Conservation (phyloP, 1,284 basidiomycete genomes). For the Leccinum pallidistipes region DNA sequence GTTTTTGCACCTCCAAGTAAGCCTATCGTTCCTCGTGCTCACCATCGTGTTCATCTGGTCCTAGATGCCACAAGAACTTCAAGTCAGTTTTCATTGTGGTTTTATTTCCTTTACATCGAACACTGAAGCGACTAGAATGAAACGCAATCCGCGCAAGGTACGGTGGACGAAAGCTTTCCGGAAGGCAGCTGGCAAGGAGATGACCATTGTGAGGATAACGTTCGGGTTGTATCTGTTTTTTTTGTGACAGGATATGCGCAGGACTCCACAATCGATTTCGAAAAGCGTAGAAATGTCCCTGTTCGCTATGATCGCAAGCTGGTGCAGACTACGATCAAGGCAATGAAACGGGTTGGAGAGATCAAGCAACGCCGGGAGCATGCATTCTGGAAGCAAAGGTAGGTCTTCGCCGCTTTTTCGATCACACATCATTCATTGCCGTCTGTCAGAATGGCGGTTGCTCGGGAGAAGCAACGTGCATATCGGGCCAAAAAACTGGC, state of each 20-base stretch:
- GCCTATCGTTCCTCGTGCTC: conserved; percentile 27
- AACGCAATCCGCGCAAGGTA: conserved; percentile 98
- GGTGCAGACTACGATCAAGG: conserved; percentile 92
- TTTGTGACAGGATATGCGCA: conserved; percentile 33
- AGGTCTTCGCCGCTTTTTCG: conserved; percentile 23
- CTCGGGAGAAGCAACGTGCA: conserved; percentile 68
- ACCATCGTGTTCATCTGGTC: conserved; percentile 9
- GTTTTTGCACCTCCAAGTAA: conserved; percentile 96
- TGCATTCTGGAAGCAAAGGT: conserved; percentile 98
- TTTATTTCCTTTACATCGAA: neutral
- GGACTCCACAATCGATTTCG: conserved; percentile 99
- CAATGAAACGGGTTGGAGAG: conserved; percentile 95
- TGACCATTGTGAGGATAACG: conserved; percentile 83
- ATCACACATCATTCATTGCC: conserved; percentile 2
- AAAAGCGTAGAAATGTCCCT: conserved; percentile 97
- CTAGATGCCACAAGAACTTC: conserved; percentile 96
- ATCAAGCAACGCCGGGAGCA: conserved; percentile 91
- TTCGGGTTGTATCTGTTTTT: neutral
- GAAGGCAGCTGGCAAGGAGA: conserved; percentile 98
- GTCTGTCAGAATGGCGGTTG: conserved; percentile 71
- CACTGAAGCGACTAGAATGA: conserved; percentile 71
- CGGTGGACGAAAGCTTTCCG: conserved; percentile 99
- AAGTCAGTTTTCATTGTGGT: conserved; percentile 54
- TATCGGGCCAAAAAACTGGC: conserved; percentile 65
- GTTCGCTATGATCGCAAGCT: conserved; percentile 97